A percentile compares a stretch with the other conserved stretches of the same genome.
Conservation (phyloP, 2,329 filamentous ascomycete species). For the Colletotrichum musicola region DNA sequence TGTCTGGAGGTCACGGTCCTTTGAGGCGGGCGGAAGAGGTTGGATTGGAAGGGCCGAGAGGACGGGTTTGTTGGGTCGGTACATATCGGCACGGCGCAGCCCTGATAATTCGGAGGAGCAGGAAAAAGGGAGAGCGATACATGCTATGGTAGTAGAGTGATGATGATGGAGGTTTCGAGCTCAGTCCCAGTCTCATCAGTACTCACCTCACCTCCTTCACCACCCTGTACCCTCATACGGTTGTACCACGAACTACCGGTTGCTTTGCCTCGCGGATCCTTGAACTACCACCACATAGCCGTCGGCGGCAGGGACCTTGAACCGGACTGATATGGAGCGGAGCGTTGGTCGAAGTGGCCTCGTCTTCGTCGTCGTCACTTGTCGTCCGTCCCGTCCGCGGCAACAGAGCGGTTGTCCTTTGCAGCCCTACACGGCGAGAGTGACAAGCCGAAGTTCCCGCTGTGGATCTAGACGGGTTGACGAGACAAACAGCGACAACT, state of each 20-base stretch:
- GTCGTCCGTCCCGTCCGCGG: slow-evolving; percentile 14
- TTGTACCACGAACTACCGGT: slow-evolving; percentile 17
- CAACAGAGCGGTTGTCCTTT: neutral
- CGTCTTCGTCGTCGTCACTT: neutral
- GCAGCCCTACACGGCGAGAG: slow-evolving; percentile 27
- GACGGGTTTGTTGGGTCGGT: slow-evolving; percentile 20
- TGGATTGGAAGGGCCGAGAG: slow-evolving; percentile 33
- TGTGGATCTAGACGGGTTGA: slow-evolving; percentile 23
- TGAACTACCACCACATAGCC: slow-evolving; percentile 9
- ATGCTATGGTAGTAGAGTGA: neutral
- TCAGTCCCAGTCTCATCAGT: slow-evolving; percentile 5
- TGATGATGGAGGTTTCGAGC: slow-evolving; percentile 5
- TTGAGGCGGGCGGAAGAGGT: slow-evolving; percentile 12
- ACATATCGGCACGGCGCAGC: slow-evolving; percentile 19
- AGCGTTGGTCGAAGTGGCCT: no score
- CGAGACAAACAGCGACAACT: slow-evolving; percentile 25
- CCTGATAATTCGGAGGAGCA: neutral
- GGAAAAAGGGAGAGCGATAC: neutral
- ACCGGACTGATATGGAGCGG: no score
- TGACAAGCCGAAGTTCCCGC: slow-evolving; percentile 29
- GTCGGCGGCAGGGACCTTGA: slow-evolving; percentile 12
- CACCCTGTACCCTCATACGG: neutral
- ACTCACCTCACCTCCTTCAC: neutral
- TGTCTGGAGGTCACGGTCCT: neutral
- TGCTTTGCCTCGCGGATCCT: slow-evolving; percentile 11